Evolutionary conservation across 257 asterid genomes (phyloP), one percentile per base, ranked within the genome.

Genomic region (Solanum bulbocastanum): DNA sequence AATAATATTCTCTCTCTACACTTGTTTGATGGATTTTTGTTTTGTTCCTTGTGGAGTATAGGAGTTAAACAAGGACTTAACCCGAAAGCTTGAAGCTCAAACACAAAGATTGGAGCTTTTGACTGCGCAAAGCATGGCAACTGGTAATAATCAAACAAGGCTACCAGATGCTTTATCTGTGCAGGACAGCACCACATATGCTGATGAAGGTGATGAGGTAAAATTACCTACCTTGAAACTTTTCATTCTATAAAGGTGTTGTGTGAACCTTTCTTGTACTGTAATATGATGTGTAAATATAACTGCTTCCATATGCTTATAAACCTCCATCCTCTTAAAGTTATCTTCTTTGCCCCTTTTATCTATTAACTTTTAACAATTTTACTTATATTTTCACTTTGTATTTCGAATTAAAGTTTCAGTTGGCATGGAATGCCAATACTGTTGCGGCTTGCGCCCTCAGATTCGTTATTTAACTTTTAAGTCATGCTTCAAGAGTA

Each of bases 201-300:
- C 99, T 71, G 99, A 97, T 89, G 99, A 97, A 94, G 99, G 99
- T 46, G 99, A 97, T 88, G 99, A 97, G 99, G 99, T 97, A 91
- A 52, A 15, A 13, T 32, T 49, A 79, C 68, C 5, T 49, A 30
- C 30, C 22, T 4, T 49, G 68, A 82, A 81, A 82, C 20, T 16
- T 22, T 27, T 46, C 85, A 82, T 82, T 27, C 42, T 30, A 30
- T 16, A 10, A 49, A 3, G 4, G n/a, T 81, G 25, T 4, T 30
- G 4, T 18, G 5, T 82, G 86, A 82, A 49, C 42, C 42, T 36
- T 49, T 82, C 30, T 49, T 82, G 85, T 81, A 82, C 44, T 82
- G 69, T 79, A 44, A 82, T 81, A 30, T 81, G 85, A 82, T 20
- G 4, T 42, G 39, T 30, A 81, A 16, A 16, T 81, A 81, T 81